A percentile compares a stretch with the other conserved stretches of the same genome.
These are phyloP conservation scores for Aspergillus wentii DNA, from an alignment of 495 filamentous ascomycete species.

Conservation along the genomic window DNA sequence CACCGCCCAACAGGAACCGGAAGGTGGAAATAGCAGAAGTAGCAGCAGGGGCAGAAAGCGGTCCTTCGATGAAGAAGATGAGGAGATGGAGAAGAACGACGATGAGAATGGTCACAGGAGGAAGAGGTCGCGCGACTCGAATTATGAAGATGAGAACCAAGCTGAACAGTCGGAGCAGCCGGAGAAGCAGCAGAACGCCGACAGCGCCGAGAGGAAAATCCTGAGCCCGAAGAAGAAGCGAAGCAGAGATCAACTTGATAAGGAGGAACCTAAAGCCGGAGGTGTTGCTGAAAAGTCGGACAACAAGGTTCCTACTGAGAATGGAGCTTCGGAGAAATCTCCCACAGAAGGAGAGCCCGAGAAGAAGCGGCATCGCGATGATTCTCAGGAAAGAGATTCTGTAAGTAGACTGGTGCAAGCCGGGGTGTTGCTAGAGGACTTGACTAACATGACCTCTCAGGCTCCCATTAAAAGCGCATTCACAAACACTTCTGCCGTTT, in stretches of 20 bases:
- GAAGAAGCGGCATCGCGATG: slow-evolving; percentile 43
- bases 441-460: slow-evolving; percentile 19
- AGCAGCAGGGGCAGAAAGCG: slow-evolving; percentile 48
- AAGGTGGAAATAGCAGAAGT: slow-evolving; percentile 12
- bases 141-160: slow-evolving; percentile 8
- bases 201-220: slow-evolving; percentile 13
- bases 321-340: slow-evolving; percentile 10
- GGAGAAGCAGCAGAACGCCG: slow-evolving; percentile 2
- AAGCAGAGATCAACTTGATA: slow-evolving; percentile 48
- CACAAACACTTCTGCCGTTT: slow-evolving; percentile 45
- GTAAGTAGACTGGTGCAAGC: slow-evolving; percentile 6
- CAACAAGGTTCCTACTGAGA: slow-evolving; percentile 16
- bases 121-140: slow-evolving; percentile 45
- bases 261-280: slow-evolving; percentile 24
- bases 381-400: slow-evolving; percentile 31
- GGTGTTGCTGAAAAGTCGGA: slow-evolving; percentile 13
- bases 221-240: slow-evolving; percentile 46
- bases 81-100: slow-evolving; percentile 23
- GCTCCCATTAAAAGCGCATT: slow-evolving; percentile 45
- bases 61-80: slow-evolving; percentile 51
- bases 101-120: slow-evolving; percentile 26
- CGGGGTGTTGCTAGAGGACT: background rate
- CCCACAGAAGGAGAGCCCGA: slow-evolving; percentile 31
- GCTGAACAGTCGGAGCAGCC: background rate
- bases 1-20: slow-evolving; percentile 5